Percentiles rank a stretch among this genome's conserved stretches.
Evolutionary conservation across 371 early-diverging fungal genomes (phyloP).

Genomic region (Mucor velutinosus): DNA sequence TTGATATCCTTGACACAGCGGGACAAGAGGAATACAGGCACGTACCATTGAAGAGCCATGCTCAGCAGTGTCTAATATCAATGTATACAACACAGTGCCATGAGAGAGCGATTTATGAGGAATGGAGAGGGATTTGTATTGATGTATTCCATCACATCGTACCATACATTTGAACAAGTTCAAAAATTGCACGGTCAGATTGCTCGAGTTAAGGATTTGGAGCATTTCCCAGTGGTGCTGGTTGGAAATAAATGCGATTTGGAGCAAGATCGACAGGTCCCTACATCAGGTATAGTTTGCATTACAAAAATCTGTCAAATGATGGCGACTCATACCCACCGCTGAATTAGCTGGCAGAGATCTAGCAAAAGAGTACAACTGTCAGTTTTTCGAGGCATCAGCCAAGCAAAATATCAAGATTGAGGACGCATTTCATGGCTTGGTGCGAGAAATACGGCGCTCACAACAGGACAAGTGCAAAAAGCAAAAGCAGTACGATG

Average conservation of each 20-base stretch:
- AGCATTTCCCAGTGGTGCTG: conserved; percentile 79
- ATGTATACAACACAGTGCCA: conserved; percentile 48
- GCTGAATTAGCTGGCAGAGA: conserved; percentile 79
- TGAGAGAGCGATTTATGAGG: conserved; percentile 84
- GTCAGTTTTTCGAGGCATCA: conserved; percentile 90
- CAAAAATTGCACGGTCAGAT: conserved; percentile 65
- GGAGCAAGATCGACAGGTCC: conserved; percentile 78
- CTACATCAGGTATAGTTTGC: conserved; percentile 35
- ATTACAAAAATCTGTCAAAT: background rate
- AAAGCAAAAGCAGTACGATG: conserved; percentile 23
- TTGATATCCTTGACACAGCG: conserved; percentile 85
- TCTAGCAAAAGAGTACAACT: conserved; percentile 76
- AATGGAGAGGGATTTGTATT: conserved; percentile 59
- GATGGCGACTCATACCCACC: background rate
- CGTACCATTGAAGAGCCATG: background rate
- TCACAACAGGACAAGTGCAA: conserved; percentile 59
- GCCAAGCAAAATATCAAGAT: conserved; percentile 65
- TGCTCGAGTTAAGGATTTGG: conserved; percentile 76
- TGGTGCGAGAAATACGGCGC: conserved; percentile 86
- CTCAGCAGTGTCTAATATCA: background rate
- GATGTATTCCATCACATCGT: conserved; percentile 66
- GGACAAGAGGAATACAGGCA: conserved; percentile 87
- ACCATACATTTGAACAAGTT: conserved; percentile 69
- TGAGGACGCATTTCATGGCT: conserved; percentile 86
- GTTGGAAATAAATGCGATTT: conserved; percentile 92